Base-by-base conservation (phyloP, 2,329 filamentous ascomycete genomes). In the Pyrenophora graminea region DNA sequence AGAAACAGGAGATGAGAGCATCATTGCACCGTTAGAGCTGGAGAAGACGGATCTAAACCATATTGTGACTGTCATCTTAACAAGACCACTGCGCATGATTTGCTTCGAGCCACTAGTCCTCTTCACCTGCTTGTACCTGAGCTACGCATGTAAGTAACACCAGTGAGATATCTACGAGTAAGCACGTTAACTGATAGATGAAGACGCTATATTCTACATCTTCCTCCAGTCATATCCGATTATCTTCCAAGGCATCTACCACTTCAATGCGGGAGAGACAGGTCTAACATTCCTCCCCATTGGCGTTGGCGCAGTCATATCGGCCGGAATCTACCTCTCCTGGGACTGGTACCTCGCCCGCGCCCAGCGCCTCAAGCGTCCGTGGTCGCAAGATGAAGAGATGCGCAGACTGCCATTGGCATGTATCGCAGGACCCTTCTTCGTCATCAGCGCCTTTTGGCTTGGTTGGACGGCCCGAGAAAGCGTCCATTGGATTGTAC, bases 71-170 rank as follows among this genome's bases (percentile, higher is more conserved):
- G 82, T 88, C n/a, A 86, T 90, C 0, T 75, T 92, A 32, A 86
- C 85, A 1, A 77, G 89, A 0, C 89, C 90, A 0, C 71, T 91
- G 5, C 80, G 86, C 21, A 93, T 93, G 89, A 77, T 90, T n/a
- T 66, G 74, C 38, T 85, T 81, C 37, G 90, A 94, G 66, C 85
- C 87, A 41, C 88, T 93, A 42, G 88, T 93, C 6, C 78, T 85
- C 19, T 86, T 85, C 41, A 84, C 82, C 1, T 92, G 91, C 70
- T 77, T 91, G 9, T 85, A 89, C 30, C 77, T 92, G 23, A 80
- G 85, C 30, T 76, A 79, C 41, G 76, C 73, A 7, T 92, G 91
- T 71, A 59, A 49, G 67, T 52, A 9, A 18, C 6, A 27, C 9
- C 32, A 21, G 4, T 27, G 9, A 30, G 12, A 4, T 19, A 5